A percentile compares a stretch with the other conserved stretches of the same genome.
These are phyloP conservation scores for Gynochthodes officinalis DNA, from an alignment of 257 asterid species.

Conservation along the genomic window DNA sequence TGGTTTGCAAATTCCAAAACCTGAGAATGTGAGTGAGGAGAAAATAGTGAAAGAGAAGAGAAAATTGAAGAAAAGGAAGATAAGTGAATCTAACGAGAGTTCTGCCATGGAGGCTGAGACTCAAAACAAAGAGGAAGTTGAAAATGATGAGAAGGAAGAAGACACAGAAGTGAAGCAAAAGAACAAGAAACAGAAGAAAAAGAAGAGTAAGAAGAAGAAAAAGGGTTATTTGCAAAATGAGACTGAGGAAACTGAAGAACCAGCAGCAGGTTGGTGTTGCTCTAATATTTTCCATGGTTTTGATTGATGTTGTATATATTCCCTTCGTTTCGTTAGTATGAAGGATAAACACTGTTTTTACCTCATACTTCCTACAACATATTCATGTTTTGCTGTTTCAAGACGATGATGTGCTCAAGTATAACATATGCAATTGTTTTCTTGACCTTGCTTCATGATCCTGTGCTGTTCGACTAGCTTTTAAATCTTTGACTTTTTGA, in stretches of 20 bases:
- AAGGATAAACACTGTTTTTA: not conserved
- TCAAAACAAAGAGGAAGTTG: slow-evolving; percentile 26
- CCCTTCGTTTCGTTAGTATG: not conserved
- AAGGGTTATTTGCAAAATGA: slow-evolving; percentile 28
- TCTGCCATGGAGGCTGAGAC: slow-evolving; percentile 29
- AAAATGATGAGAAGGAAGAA: slow-evolving; percentile 26
- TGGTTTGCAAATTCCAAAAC: slow-evolving; percentile 52
- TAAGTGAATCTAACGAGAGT: slow-evolving; percentile 23
- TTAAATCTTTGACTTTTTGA: not conserved
- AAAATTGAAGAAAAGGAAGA: slow-evolving; percentile 40
- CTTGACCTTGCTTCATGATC: not conserved
- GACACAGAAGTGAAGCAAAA: slow-evolving; percentile 34
- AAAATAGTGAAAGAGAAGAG: slow-evolving; percentile 28
- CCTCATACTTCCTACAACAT: not conserved
- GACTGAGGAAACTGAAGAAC: slow-evolving; percentile 31
- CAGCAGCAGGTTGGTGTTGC: slow-evolving; percentile 48
- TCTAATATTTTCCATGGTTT: slow-evolving; percentile 9
- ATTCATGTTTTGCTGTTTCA: not conserved
- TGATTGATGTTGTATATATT: slow-evolving; percentile 7
- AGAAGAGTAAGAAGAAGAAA: slow-evolving; percentile 37
- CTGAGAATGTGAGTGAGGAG: slow-evolving; percentile 24
- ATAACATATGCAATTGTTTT: not conserved
- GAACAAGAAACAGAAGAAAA: slow-evolving; percentile 28
- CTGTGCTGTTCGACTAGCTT: not conserved
- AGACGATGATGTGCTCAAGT: not conserved